A percentile compares a stretch with the other conserved stretches of the same genome.
phyloP scores from a whole-genome alignment of 2,329 filamentous ascomycete genomes.

The Aspergillus intermedius region DNA sequence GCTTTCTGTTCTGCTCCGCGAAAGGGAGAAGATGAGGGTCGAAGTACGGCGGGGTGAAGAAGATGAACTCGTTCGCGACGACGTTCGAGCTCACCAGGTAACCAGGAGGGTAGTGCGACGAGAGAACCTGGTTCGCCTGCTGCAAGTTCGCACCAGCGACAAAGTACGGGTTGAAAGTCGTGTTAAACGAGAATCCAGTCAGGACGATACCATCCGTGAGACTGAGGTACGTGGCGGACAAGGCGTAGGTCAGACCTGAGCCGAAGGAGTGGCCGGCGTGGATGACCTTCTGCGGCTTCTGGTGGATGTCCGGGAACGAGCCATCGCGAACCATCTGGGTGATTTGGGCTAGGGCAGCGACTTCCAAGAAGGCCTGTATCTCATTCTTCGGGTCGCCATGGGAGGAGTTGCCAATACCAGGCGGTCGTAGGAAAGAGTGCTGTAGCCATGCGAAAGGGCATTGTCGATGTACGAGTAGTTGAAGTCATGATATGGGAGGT shows the following conservation, averaged over 20 bases:
- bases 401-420: constrained; percentile 30
- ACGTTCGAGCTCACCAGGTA: constrained; percentile 16
- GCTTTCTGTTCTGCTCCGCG: constrained; percentile 18
- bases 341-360: constrained; percentile 33
- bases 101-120: constrained; percentile 10
- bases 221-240: constrained; percentile 26
- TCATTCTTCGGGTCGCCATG: constrained; percentile 35
- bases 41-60: constrained; percentile 10
- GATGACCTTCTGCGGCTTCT: constrained; percentile 27
- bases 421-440: constrained; percentile 36
- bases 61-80: constrained; percentile 11
- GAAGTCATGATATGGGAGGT: constrained; percentile 22
- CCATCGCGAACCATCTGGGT: constrained; percentile 33
- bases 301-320: constrained; percentile 18
- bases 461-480: constrained; percentile 34
- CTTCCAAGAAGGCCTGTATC: constrained; percentile 34
- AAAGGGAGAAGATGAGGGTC: constrained; percentile 9
- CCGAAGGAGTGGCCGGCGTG: constrained; percentile 35
- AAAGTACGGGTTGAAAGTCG: constrained; percentile 11
- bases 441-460: constrained; percentile 30
- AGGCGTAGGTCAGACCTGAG: constrained; percentile 25
- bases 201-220: constrained; percentile 35
- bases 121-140: constrained; percentile 8
- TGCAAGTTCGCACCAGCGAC: constrained; percentile 14
- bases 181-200: constrained; percentile 32